These are phyloP conservation scores for Eucalyptus cloeziana DNA, from an alignment of 345 rosid species.

Conservation along the genomic window DNA sequence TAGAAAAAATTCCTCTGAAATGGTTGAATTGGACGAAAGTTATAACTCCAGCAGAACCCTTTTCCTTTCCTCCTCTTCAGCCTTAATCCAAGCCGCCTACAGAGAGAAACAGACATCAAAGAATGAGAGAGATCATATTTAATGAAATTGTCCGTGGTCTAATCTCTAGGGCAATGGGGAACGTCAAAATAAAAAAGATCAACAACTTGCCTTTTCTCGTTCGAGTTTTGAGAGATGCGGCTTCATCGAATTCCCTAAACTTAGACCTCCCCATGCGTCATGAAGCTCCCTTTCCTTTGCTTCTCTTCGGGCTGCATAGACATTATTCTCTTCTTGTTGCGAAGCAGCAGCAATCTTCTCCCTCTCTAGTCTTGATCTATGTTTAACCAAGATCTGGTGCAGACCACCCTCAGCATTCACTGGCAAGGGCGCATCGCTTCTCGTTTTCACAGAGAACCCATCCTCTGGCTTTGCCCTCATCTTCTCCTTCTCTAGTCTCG, in stretches of 20 bases:
- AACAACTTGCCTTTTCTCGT: conserved; percentile 58
- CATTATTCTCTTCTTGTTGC: conserved; percentile 10
- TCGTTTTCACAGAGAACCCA: conserved; percentile 16
- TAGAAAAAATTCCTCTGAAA: not conserved
- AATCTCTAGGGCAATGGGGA: not conserved
- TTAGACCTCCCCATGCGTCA: conserved; percentile 88
- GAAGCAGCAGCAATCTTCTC: conserved; percentile 32
- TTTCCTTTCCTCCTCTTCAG: conserved; percentile 74
- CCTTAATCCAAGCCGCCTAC: conserved; percentile 85
- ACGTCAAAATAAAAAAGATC: not conserved
- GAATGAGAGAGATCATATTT: not conserved
- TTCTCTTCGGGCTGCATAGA: conserved; percentile 36
- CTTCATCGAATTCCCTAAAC: conserved; percentile 59
- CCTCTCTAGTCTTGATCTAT: conserved; percentile 46
- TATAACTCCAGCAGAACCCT: not conserved
- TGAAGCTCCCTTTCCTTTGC: conserved; percentile 72
- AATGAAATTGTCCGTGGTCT: not conserved
- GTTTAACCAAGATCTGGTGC: conserved; percentile 46
- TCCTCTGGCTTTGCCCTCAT: conserved; percentile 15
- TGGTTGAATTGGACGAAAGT: not conserved
- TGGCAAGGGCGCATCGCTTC: conserved; percentile 9
- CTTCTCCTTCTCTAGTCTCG: conserved; percentile 67
- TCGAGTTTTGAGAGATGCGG: conserved; percentile 75
- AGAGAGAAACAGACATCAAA: not conserved
- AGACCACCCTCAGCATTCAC: conserved; percentile 20